Base-by-base conservation (phyloP, 129 eudicot genomes). In the Solidago caesia region DNA sequence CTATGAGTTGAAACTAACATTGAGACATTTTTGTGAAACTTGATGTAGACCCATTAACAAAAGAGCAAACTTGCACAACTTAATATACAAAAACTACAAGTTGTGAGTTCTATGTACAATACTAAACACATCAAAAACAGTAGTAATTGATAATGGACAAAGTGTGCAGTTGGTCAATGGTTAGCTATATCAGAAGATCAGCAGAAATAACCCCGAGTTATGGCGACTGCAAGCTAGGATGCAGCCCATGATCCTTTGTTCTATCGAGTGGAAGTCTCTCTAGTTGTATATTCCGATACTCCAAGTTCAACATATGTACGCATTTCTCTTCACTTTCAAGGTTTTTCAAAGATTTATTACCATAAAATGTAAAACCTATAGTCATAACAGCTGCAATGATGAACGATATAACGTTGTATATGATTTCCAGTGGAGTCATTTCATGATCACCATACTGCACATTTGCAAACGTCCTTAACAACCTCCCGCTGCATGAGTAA, bases 361-460 rank as follows among this genome's bases (percentile, higher is more conserved):
- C 88, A 6, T 92, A 89, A 48, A 92, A 29, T 16, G 96, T 92
- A 75, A 92, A 92, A 11, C 84, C 84, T 61, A 89, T 77, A 8
- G 84, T 86, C 46, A 85, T 85, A 44, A 85, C 65, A 66, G 80
- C 83, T 29, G 96, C 92, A 12, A 92, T 57, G 12, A 92, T 79
- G 79, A 92, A 87, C 65, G 98, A 92, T 44, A 92, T 79, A 4
- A 86, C 62, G 57, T 92, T 92, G 91, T 92, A 92, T 76, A 89
- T 62, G 56, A 92, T 89, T 81, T 92, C 98, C 68, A 84, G 89
- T 8, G 48, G 68, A 68, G 88, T 89, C 67, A 92, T 75, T 15
- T 87, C 80, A 84, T 92, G 89, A 80, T 84, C 73, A 63, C 95
- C 87, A 43, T 89, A 89, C 65, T 92, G 85, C 55, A 92, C 89